Percentiles rank a stretch among this genome's conserved stretches.
These are phyloP conservation scores for Curvularia sp. DNA, from an alignment of 2,329 filamentous ascomycete genomes.

Conservation along the genomic window DNA sequence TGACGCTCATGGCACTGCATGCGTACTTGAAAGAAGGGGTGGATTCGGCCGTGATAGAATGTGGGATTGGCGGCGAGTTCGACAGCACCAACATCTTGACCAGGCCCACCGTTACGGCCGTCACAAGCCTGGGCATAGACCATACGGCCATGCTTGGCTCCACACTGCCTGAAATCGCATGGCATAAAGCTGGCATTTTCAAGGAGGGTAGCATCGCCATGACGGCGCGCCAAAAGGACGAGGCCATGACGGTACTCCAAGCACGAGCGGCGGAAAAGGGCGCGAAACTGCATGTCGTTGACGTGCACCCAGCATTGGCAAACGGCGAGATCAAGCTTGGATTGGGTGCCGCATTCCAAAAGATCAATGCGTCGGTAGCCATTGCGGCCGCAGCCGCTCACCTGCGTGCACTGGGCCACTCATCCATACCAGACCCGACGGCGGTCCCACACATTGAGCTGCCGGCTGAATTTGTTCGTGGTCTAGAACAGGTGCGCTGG, in stretches of 20 bases:
- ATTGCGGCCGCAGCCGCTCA: conserved; percentile 67
- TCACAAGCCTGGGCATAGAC: conserved; percentile 84
- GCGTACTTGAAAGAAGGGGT: conserved; percentile 79
- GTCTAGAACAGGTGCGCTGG: conserved; percentile 71
- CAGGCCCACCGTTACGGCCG: conserved; percentile 72
- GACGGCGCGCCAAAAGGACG: conserved; percentile 64
- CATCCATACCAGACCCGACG: conserved; percentile 49
- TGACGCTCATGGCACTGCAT: conserved; percentile 89
- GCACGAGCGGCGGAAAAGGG: conserved; percentile 61
- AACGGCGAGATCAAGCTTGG: conserved; percentile 60
- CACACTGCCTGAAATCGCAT: conserved; percentile 82
- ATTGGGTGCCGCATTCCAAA: conserved; percentile 68
- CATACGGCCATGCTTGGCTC: conserved; percentile 81
- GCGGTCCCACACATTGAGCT: conserved; percentile 52
- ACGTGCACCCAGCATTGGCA: conserved; percentile 57
- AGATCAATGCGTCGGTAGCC: conserved; percentile 67
- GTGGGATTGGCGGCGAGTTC: conserved; percentile 91
- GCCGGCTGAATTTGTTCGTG: conserved; percentile 67
- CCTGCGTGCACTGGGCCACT: conserved; percentile 55
- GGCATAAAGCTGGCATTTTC: conserved; percentile 91
- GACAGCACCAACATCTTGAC: conserved; percentile 88
- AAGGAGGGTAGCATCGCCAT: conserved; percentile 71
- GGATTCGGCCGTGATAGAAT: conserved; percentile 82
- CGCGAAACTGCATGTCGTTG: conserved; percentile 56
- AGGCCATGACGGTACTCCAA: conserved; percentile 63